Evolutionary conservation across 2,329 filamentous ascomycete species (phyloP).

Genomic region (Penicillium glabrum): DNA sequence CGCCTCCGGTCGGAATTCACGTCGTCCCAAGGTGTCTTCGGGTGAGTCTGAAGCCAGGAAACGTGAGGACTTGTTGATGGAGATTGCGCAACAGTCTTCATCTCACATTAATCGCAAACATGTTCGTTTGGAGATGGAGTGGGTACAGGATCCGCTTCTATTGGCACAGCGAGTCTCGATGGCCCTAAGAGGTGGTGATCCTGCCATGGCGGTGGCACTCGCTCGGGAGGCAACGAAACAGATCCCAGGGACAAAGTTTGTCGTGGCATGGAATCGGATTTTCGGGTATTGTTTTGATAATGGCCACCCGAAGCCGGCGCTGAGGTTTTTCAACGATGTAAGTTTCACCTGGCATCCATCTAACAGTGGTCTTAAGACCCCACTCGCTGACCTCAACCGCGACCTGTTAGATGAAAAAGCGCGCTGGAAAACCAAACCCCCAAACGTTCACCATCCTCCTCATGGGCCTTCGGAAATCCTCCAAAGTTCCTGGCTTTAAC

Average conservation of each 20-base stretch:
- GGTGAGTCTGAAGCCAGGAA: background rate
- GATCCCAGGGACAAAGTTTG: slow-evolving; percentile 63
- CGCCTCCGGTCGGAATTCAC: background rate
- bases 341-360: slow-evolving; percentile 17
- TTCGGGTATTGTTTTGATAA: slow-evolving; percentile 69
- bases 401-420: slow-evolving; percentile 81
- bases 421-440: slow-evolving; percentile 74
- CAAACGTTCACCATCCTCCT: slow-evolving; percentile 85
- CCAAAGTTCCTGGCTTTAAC: slow-evolving; percentile 37
- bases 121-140: background rate
- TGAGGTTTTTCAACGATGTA: slow-evolving; percentile 89
- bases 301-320: slow-evolving; percentile 60
- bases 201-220: slow-evolving; percentile 67
- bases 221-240: slow-evolving; percentile 58
- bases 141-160: slow-evolving; percentile 1
- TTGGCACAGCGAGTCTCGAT: slow-evolving; percentile 8
- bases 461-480: slow-evolving; percentile 65
- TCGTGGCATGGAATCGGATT: slow-evolving; percentile 85
- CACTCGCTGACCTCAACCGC: slow-evolving; percentile 5
- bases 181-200: slow-evolving; percentile 58
- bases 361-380: background rate
- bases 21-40: background rate
- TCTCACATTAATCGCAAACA: background rate
- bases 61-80: slow-evolving; percentile 9
- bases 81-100: slow-evolving; percentile 5